Base-by-base conservation (phyloP, 805 yeast species). In the Kazachstania viticola region DNA sequence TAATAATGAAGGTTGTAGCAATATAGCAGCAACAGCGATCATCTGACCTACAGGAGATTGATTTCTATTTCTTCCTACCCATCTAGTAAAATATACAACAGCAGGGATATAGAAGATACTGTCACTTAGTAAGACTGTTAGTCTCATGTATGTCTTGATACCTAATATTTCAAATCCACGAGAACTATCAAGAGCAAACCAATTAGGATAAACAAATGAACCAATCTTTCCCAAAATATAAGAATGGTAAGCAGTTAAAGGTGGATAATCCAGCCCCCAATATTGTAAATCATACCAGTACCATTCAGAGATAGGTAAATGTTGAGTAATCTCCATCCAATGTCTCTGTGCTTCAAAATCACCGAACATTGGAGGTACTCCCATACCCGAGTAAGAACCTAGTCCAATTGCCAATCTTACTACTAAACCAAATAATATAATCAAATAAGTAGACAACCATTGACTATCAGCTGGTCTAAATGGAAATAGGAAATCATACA, bases 181-280 rank as follows among this genome's bases (percentile, higher is more conserved):
- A 5, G 95, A 83, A 0, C 45, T 25, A 38, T 73, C 73, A 21
- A 88, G 57, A 3, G 63, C 73, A 56, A 91, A 85, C 97, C 97
- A 91, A 0, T 54, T 41, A 0, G 74, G 63, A 40, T 80, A 69
- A 21, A 83, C 58, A 26, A 73, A 51, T 2, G 63, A 46, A 0
- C 96, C 97, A 13, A 88, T 45, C 32, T 64, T 62, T 0, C 97
- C 98, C 29, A 79, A 52, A 1, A 82, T 21, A 69, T 77, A 83
- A 30, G 94, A 84, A 51, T 91, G 97, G 53, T 70, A 87, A 0
- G 97, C 98, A 0, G 98, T 88, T 39, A 91, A 61, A 5, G 97
- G 97, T 1, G 99, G 99, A 54, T 91, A 91, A 56, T 91, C 98
- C 22, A 91, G 64, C 1, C 97, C 95, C 97, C 98, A 91, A 60